Evolutionary conservation across 345 rosid genomes (phyloP).

Genomic region (Punica granatum): DNA sequence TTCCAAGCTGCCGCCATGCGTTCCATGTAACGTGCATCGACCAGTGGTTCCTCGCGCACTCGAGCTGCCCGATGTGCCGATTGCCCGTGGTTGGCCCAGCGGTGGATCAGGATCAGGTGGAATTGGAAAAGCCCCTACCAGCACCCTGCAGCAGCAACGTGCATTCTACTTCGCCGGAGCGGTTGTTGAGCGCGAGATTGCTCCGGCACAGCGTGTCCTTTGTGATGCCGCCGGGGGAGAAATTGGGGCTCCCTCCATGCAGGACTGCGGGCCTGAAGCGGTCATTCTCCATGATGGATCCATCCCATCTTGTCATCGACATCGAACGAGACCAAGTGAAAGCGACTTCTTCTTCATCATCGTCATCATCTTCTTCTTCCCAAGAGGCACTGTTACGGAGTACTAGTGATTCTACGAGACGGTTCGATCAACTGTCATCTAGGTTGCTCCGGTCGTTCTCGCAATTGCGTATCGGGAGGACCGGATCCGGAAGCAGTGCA

Average conservation of each 20-base stretch:
- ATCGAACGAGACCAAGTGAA: background rate
- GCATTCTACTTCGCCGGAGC: background rate
- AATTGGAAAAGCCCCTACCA: background rate
- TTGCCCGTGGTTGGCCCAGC: conserved; percentile 14
- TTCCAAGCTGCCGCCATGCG: conserved; percentile 63
- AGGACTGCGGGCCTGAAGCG: background rate
- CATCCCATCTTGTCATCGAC: background rate
- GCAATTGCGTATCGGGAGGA: conserved; percentile 14
- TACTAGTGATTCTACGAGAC: conserved; percentile 8
- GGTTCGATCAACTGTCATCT: conserved; percentile 25
- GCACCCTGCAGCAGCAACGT: conserved; percentile 16
- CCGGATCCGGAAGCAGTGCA: background rate
- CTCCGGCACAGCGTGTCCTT: background rate
- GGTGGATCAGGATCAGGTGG: background rate
- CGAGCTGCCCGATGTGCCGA: conserved; percentile 62
- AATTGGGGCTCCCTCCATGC: background rate
- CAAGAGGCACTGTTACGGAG: background rate
- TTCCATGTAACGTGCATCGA: conserved; percentile 71
- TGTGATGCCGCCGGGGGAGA: background rate
- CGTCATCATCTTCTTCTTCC: background rate
- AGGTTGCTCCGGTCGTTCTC: conserved; percentile 28
- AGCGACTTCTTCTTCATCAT: background rate
- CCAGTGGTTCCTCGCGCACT: conserved; percentile 53
- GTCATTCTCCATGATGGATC: background rate
- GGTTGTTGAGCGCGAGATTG: background rate